Conservation (phyloP, 2,329 filamentous ascomycete species). For the Neonectria neomacrospora region DNA sequence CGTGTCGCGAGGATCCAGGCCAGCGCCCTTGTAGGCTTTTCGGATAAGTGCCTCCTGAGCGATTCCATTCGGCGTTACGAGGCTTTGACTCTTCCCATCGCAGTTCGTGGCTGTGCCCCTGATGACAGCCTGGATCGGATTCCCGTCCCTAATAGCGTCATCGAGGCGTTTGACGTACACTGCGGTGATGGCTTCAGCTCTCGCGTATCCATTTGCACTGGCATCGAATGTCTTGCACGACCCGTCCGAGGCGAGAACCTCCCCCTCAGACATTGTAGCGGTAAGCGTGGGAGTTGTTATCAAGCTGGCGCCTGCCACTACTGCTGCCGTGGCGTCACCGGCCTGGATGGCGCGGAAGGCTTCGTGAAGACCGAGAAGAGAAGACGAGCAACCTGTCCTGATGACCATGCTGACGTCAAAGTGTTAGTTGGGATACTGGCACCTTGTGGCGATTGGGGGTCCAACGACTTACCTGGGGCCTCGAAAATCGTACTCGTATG, state of each 20-base stretch:
- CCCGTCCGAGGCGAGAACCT: slow-evolving; percentile 42
- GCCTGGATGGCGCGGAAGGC: slow-evolving; percentile 45
- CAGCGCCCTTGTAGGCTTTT: slow-evolving; percentile 48
- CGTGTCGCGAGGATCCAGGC: slow-evolving; percentile 38
- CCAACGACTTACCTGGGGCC: not conserved
- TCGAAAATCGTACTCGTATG: not conserved
- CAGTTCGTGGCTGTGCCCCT: slow-evolving; percentile 47
- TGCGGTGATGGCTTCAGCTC: slow-evolving; percentile 57
- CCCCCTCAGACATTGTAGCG: slow-evolving; percentile 36
- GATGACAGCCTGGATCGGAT: slow-evolving; percentile 53
- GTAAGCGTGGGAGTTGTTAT: slow-evolving; percentile 47
- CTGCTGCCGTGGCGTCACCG: slow-evolving; percentile 43
- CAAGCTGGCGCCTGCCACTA: slow-evolving; percentile 49
- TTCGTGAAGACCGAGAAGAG: slow-evolving; percentile 46
- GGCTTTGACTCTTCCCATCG: slow-evolving; percentile 54
- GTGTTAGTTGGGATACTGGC: not conserved
- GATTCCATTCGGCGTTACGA: slow-evolving; percentile 52
- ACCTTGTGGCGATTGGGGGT: not conserved
- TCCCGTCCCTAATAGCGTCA: slow-evolving; percentile 56
- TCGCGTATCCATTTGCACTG: slow-evolving; percentile 57
- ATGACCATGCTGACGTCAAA: slow-evolving; percentile 44
- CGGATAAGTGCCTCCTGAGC: slow-evolving; percentile 54
- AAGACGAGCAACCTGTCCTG: slow-evolving; percentile 51
- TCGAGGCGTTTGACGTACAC: slow-evolving; percentile 57
- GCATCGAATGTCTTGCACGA: slow-evolving; percentile 51